Evolutionary conservation across 768 basidiomycete species (phyloP).

Genomic region (Tylopilus plumbeoviolaceoides): DNA sequence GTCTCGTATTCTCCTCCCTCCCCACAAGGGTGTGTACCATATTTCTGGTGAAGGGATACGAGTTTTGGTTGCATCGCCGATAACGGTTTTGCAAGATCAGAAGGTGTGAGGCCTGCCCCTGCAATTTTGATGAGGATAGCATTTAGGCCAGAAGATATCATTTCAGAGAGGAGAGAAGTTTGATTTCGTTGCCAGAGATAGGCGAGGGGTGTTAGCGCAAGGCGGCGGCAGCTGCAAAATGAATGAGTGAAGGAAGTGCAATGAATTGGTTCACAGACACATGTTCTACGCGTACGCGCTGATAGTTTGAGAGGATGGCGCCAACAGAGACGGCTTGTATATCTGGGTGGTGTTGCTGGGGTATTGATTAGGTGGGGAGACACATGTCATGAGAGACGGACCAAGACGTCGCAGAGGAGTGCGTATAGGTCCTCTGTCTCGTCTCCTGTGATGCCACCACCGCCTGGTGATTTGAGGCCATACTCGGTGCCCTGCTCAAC

Average conservation of each 20-base stretch:
- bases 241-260: constrained; percentile 1
- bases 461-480: constrained; percentile 55
- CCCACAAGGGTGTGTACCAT: constrained; percentile 91
- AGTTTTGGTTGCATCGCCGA: constrained; percentile 71
- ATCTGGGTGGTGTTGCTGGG: constrained; percentile 71
- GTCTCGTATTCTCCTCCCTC: constrained; percentile 99
- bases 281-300: constrained; percentile 95
- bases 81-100: constrained; percentile 78
- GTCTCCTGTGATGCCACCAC: constrained; percentile 66
- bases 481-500: constrained; percentile 84
- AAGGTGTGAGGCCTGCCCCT: constrained; percentile 77
- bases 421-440: constrained; percentile 93
- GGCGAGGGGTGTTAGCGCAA: constrained; percentile 73
- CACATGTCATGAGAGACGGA: constrained; percentile 29
- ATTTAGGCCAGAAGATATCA: constrained; percentile 76
- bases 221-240: constrained; percentile 63
- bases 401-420: constrained; percentile 74
- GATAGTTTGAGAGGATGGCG: constrained; percentile 96
- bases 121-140: constrained; percentile 93
- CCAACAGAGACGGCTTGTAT: constrained; percentile 88
- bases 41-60: constrained; percentile 65
- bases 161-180: constrained; percentile 76
- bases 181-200: constrained; percentile 97
- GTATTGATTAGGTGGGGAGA: neutral
- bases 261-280: constrained; percentile 52